These are phyloP conservation scores for Coniferiporia sulphurascens DNA, from an alignment of 1,284 basidiomycete genomes.

Conservation along the genomic window DNA sequence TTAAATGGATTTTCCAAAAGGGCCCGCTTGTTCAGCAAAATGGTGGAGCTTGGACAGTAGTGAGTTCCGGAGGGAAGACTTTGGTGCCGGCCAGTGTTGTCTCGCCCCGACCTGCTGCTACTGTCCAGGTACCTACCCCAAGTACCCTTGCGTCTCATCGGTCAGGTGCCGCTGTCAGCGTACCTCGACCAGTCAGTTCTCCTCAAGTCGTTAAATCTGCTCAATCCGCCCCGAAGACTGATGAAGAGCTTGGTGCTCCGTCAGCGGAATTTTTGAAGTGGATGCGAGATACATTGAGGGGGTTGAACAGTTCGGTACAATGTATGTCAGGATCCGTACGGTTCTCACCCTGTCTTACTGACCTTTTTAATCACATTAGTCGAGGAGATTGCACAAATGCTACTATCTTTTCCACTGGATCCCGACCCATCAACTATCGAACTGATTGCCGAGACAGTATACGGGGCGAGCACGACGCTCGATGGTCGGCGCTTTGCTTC, in stretches of 20 bases:
- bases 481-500: slow-evolving; percentile 92
- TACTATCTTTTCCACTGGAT: slow-evolving; percentile 86
- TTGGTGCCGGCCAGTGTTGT: slow-evolving; percentile 27
- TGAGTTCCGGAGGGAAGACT: slow-evolving; percentile 74
- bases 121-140: slow-evolving; percentile 25
- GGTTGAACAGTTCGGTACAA: slow-evolving; percentile 77
- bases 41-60: slow-evolving; percentile 78
- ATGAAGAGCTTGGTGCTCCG: slow-evolving; percentile 62
- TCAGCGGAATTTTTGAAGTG: slow-evolving; percentile 91
- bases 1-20: background rate
- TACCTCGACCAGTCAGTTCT: slow-evolving; percentile 34
- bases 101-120: slow-evolving; percentile 26
- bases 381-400: slow-evolving; percentile 90
- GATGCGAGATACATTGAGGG: slow-evolving; percentile 85
- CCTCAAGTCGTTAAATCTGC: slow-evolving; percentile 30
- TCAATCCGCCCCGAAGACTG: slow-evolving; percentile 38
- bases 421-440: slow-evolving; percentile 78
- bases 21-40: slow-evolving; percentile 21
- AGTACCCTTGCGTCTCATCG: slow-evolving; percentile 20
- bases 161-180: slow-evolving; percentile 22
- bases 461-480: slow-evolving; percentile 89
- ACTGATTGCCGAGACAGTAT: slow-evolving; percentile 90
- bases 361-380: slow-evolving; percentile 44
- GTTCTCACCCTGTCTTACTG: background rate
- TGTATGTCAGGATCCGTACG: slow-evolving; percentile 41